Evolutionary conservation across 2,329 filamentous ascomycete species (phyloP).

Genomic region (Aspergillus udagawae): DNA sequence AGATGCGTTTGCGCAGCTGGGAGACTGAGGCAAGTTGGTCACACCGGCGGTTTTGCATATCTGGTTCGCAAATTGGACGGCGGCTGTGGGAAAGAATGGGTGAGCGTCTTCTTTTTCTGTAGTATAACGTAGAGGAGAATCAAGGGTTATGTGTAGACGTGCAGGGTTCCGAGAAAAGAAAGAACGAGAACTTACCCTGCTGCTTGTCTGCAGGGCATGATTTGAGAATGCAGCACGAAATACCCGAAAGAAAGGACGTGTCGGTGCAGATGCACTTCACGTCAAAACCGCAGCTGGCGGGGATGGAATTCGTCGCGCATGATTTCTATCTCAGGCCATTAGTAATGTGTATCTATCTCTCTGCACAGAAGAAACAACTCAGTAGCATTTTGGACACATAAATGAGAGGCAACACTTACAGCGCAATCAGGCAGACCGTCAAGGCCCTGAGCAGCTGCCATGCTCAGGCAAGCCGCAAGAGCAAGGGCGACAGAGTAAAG

Average conservation of each 20-base stretch:
- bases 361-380: neutral
- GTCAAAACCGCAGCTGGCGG: conserved; percentile 39
- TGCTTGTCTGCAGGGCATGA: conserved; percentile 44
- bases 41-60: conserved; percentile 39
- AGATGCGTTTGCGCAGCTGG: conserved; percentile 21
- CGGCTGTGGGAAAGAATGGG: conserved; percentile 20
- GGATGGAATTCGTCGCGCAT: conserved; percentile 43
- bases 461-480: conserved; percentile 50
- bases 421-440: conserved; percentile 50
- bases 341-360: neutral
- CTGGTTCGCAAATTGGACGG: conserved; percentile 32
- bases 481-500: conserved; percentile 48
- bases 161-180: neutral
- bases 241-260: conserved; percentile 43
- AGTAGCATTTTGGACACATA: conserved; percentile 7
- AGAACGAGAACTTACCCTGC: conserved; percentile 25
- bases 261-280: conserved; percentile 49
- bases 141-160: neutral
- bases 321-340: conserved; percentile 18
- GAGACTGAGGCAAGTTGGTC: conserved; percentile 30
- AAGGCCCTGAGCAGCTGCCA: conserved; percentile 45
- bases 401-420: conserved; percentile 40
- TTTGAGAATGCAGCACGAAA: conserved; percentile 48
- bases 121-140: too few species aligned
- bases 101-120: neutral